Evolutionary conservation across 1,139 yeast genomes (phyloP).

Genomic region (Yamadazyma diospyri): DNA sequence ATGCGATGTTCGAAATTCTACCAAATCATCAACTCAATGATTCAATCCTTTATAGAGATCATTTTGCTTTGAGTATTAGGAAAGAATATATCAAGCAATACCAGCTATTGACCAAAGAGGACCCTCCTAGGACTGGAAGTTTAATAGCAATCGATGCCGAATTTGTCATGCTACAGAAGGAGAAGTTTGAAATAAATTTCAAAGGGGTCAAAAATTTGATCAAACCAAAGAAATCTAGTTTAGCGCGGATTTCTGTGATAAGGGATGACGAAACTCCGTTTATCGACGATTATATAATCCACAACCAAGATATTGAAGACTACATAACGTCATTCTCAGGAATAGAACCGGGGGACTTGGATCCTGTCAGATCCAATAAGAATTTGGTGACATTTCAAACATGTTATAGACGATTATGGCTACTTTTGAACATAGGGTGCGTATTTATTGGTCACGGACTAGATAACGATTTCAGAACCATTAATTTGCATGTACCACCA

Average conservation of each 20-base stretch:
- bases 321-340: conserved; percentile 91
- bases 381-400: conserved; percentile 78
- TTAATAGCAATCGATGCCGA: conserved; percentile 95
- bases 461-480: conserved; percentile 86
- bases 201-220: conserved; percentile 68
- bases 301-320: conserved; percentile 69
- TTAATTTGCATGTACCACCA: conserved; percentile 83
- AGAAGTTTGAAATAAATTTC: conserved; percentile 68
- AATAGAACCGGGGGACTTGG: conserved; percentile 86
- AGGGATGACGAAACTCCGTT: conserved; percentile 71
- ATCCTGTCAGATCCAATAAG: conserved; percentile 62
- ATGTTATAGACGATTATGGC: conserved; percentile 86
- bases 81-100: conserved; percentile 60
- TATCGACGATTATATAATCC: conserved; percentile 89
- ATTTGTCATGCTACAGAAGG: conserved; percentile 80
- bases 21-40: conserved; percentile 43
- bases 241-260: conserved; percentile 87
- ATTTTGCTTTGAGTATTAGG: conserved; percentile 69
- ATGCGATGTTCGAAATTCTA: conserved; percentile 16
- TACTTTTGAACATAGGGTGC: conserved; percentile 82
- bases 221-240: conserved; percentile 70
- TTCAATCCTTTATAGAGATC: conserved; percentile 68
- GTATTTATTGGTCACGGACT: conserved; percentile 95
- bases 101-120: conserved; percentile 57
- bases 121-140: conserved; percentile 72